A percentile compares a stretch with the other conserved stretches of the same genome.
phyloP scores from a whole-genome alignment of 257 asterid genomes.

The Cinchona pubescens region DNA sequence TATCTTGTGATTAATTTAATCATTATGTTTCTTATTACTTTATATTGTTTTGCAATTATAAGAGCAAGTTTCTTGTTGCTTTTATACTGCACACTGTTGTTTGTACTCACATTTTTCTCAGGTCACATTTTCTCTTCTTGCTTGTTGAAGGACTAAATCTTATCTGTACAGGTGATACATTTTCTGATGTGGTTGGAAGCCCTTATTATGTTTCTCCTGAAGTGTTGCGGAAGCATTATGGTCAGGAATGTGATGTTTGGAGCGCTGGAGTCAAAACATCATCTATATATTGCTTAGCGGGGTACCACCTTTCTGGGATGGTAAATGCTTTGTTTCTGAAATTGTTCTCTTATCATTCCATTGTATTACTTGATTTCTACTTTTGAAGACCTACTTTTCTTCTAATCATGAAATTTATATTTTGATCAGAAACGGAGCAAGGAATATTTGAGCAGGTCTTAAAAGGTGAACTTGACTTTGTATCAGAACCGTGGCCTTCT shows the following conservation, averaged over 20 bases:
- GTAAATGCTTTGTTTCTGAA: conserved; percentile 22
- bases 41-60: neutral
- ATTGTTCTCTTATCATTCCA: neutral
- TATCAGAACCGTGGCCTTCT: conserved; percentile 69
- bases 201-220: conserved; percentile 72
- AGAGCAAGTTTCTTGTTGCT: neutral
- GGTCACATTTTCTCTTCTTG: neutral
- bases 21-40: neutral
- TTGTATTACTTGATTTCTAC: neutral
- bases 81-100: neutral
- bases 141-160: conserved; percentile 22
- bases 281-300: conserved; percentile 61
- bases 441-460: conserved; percentile 71
- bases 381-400: conserved; percentile 1
- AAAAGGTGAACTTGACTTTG: conserved; percentile 65
- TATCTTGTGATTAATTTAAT: neutral
- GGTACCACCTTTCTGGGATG: conserved; percentile 73
- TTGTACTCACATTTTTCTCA: neutral
- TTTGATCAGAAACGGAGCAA: conserved; percentile 55
- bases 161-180: conserved; percentile 43
- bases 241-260: conserved; percentile 70
- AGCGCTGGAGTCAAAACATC: conserved; percentile 73
- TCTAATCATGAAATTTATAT: conserved; percentile 10
- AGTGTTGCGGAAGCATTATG: conserved; percentile 51
- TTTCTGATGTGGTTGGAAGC: conserved; percentile 63